These are phyloP conservation scores for Cladosporium cucumerinum DNA, from an alignment of 2,329 filamentous ascomycete genomes.

Conservation along the genomic window DNA sequence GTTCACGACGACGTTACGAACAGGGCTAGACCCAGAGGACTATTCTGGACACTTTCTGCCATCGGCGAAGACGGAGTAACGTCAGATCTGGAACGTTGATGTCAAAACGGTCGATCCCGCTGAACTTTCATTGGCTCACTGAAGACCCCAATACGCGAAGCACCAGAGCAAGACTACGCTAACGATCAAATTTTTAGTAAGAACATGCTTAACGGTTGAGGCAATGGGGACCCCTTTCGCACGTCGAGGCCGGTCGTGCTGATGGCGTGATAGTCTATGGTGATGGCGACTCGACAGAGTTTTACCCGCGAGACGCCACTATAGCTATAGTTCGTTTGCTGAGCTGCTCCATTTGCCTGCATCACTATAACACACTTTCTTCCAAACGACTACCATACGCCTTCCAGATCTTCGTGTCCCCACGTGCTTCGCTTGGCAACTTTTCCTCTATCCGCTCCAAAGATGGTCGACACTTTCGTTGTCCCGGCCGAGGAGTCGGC, in stretches of 20 bases:
- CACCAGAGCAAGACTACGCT: background rate
- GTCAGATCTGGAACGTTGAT: slow-evolving; percentile 4
- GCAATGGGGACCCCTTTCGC: background rate
- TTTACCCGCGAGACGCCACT: slow-evolving; percentile 4
- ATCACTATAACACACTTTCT: slow-evolving; percentile 8
- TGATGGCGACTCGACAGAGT: slow-evolving; percentile 8
- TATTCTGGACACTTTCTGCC: background rate
- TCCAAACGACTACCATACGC: background rate
- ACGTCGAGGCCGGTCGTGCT: slow-evolving; percentile 1
- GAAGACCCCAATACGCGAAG: background rate
- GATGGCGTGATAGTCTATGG: slow-evolving; percentile 12
- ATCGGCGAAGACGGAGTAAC: background rate
- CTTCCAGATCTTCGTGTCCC: slow-evolving; percentile 6
- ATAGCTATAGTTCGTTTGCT: background rate
- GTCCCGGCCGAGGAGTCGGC: slow-evolving; percentile 6
- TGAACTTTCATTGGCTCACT: background rate
- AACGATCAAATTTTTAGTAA: slow-evolving; percentile 7
- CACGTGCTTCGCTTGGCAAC: background rate
- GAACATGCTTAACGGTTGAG: background rate
- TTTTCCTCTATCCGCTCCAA: background rate
- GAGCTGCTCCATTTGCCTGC: background rate
- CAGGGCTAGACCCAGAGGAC: background rate
- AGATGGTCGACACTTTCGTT: slow-evolving; percentile 12
- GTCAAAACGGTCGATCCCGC: background rate
- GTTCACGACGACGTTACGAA: background rate